Evolutionary conservation across 2,329 filamentous ascomycete genomes (phyloP).

Genomic region (Fusarium dlaminii): DNA sequence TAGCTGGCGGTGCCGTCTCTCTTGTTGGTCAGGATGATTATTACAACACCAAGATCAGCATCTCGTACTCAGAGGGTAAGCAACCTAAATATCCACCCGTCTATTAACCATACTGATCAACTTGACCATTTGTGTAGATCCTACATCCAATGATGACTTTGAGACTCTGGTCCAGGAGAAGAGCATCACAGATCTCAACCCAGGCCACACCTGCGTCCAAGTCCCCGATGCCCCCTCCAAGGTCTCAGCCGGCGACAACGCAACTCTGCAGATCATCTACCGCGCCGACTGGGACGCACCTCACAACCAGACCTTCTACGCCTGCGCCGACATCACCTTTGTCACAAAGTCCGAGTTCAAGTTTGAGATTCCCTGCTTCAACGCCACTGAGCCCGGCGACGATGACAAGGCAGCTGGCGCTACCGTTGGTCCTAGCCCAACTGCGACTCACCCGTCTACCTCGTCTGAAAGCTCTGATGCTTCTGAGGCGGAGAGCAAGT

Average conservation of each 20-base stretch:
- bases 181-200: constrained; percentile 51
- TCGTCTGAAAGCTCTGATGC: constrained; percentile 1
- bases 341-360: constrained; percentile 49
- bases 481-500: background rate
- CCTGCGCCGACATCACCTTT: constrained; percentile 60
- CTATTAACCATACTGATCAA: background rate
- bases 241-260: constrained; percentile 54
- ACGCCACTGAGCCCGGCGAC: constrained; percentile 49
- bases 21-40: constrained; percentile 67
- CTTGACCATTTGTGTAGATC: constrained; percentile 45
- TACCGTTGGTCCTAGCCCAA: constrained; percentile 8
- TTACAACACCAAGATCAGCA: constrained; percentile 61
- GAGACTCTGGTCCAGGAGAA: constrained; percentile 49
- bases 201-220: constrained; percentile 58
- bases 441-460: constrained; percentile 17
- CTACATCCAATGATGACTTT: constrained; percentile 52
- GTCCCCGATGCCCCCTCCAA: constrained; percentile 48
- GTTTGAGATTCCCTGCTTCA: constrained; percentile 54
- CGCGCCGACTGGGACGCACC: constrained; percentile 54
- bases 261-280: constrained; percentile 61
- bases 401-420: constrained; percentile 35
- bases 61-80: constrained; percentile 62
- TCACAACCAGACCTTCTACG: constrained; percentile 58
- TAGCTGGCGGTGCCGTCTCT: constrained; percentile 64
- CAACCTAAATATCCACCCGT: accelerated